A percentile compares a stretch with the other conserved stretches of the same genome.
Evolutionary conservation across 2,329 filamentous ascomycete species (phyloP).

Genomic region (Aureobasidium sp.): DNA sequence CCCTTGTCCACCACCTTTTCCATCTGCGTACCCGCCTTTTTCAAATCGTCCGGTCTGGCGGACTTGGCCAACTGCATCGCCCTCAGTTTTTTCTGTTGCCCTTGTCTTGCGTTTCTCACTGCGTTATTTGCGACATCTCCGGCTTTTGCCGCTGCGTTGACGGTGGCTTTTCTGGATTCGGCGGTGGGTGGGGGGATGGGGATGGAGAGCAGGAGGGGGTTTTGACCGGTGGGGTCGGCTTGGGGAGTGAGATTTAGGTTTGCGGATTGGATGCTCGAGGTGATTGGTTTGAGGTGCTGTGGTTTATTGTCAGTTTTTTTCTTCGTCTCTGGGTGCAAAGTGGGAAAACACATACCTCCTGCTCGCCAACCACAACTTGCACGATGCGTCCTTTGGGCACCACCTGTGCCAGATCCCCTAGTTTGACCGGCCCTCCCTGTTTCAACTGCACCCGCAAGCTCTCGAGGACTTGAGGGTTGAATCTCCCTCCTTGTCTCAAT

Average conservation of each 20-base stretch:
- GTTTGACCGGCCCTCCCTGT: conserved; percentile 31
- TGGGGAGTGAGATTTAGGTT: conserved; percentile 43
- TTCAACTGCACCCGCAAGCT: conserved; percentile 51
- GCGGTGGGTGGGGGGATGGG: conserved; percentile 50
- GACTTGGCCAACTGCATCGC: conserved; percentile 34
- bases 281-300: conserved; percentile 47
- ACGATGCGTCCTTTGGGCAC: conserved; percentile 54
- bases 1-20: conserved; percentile 44
- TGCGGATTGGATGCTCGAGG: conserved; percentile 44
- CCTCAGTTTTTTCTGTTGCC: conserved; percentile 41
- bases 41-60: conserved; percentile 40
- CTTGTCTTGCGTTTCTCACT: conserved; percentile 36
- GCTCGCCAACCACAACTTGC: conserved; percentile 55
- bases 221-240: conserved; percentile 38
- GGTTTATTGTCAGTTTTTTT: neutral
- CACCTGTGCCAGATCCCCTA: conserved; percentile 59
- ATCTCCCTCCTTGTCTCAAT: conserved; percentile 51
- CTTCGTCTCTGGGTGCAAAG: no score
- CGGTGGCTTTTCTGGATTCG: conserved; percentile 39
- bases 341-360: conserved; percentile 40
- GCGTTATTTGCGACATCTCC: conserved; percentile 33
- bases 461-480: conserved; percentile 55
- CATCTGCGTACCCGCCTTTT: conserved; percentile 41
- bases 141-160: conserved; percentile 33
- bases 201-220: conserved; percentile 44